These are phyloP conservation scores for Onygenales sp. DNA, from an alignment of 2,329 filamentous ascomycete genomes.

Conservation along the genomic window DNA sequence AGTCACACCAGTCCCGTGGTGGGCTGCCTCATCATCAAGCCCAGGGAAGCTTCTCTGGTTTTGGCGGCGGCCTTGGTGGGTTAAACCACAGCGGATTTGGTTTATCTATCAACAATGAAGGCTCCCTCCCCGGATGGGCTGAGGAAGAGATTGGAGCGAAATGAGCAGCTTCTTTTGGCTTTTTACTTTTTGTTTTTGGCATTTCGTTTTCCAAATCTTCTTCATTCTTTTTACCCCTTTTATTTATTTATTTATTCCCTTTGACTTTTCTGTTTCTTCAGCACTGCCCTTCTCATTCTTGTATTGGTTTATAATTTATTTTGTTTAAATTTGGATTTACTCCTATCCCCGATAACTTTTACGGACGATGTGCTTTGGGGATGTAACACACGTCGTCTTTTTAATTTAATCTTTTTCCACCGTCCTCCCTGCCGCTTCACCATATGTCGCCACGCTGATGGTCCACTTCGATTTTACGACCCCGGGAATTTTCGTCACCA, in stretches of 20 bases:
- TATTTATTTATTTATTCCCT: slow-evolving; percentile 13
- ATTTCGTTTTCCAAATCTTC: not conserved
- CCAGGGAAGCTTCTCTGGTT: slow-evolving; percentile 47
- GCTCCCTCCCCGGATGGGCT: slow-evolving; percentile 51
- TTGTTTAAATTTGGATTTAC: slow-evolving; percentile 10
- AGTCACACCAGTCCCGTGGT: slow-evolving; percentile 25
- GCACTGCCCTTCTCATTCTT: slow-evolving; percentile 12
- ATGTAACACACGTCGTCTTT: not conserved
- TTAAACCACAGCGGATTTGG: slow-evolving; percentile 50
- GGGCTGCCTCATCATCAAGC: slow-evolving; percentile 31
- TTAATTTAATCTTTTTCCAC: slow-evolving; percentile 12
- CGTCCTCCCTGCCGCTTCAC: not conserved
- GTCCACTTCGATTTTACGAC: not conserved
- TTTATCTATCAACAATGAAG: slow-evolving; percentile 50
- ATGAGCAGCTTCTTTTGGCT: slow-evolving; percentile 21
- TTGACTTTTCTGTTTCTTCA: slow-evolving; percentile 7
- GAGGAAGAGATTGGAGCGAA: slow-evolving; percentile 54
- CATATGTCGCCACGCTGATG: not conserved
- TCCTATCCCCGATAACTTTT: not conserved
- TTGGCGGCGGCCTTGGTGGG: slow-evolving; percentile 50
- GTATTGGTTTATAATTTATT: slow-evolving; percentile 19
- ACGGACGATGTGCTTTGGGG: not conserved
- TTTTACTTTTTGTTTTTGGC: slow-evolving; percentile 3
- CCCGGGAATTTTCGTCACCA: too few relatives aligned
- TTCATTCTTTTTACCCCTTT: slow-evolving; percentile 5